Evolutionary conservation across 1,284 basidiomycete species (phyloP).

Genomic region (Trametes polyzona): DNA sequence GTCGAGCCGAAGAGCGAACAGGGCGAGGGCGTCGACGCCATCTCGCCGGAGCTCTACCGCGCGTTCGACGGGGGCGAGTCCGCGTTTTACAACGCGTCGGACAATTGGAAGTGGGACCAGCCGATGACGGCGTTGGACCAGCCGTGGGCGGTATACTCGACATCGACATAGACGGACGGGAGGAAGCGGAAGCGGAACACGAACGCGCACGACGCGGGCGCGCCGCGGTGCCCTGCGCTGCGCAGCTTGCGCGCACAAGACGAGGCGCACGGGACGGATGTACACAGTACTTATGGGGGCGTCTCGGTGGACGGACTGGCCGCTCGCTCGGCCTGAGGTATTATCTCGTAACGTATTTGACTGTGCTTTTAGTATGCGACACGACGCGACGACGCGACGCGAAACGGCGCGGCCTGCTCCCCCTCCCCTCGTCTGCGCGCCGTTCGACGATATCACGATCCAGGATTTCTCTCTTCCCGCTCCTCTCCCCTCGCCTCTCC

Average conservation of each 20-base stretch:
- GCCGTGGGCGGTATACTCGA: conserved; percentile 69
- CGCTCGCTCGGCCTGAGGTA: conserved; percentile 25
- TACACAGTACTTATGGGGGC: too few species aligned
- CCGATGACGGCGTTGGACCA: conserved; percentile 65
- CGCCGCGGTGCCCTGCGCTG: background rate
- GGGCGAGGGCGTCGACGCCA: conserved; percentile 45
- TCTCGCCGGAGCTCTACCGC: conserved; percentile 63
- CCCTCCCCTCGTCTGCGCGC: background rate
- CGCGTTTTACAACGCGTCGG: conserved; percentile 60
- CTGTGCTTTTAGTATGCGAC: conserved; percentile 31
- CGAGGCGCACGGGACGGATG: too few species aligned
- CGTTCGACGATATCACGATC: too few species aligned
- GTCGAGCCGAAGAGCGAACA: conserved; percentile 31
- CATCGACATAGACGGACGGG: conserved; percentile 22
- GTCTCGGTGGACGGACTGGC: conserved; percentile 13
- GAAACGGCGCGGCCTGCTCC: too few species aligned
- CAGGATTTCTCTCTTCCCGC: background rate
- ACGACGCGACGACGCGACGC: background rate
- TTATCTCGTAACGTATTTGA: conserved; percentile 33
- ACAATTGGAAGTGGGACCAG: conserved; percentile 75
- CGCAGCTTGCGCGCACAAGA: too few species aligned
- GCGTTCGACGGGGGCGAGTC: conserved; percentile 79
- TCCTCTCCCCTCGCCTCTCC: background rate
- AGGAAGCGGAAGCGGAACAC: background rate
- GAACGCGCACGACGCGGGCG: too few species aligned